A percentile compares a stretch with the other conserved stretches of the same genome.
phyloP scores from a whole-genome alignment of 306 rosid species.

The Spatholobus suberectus region DNA sequence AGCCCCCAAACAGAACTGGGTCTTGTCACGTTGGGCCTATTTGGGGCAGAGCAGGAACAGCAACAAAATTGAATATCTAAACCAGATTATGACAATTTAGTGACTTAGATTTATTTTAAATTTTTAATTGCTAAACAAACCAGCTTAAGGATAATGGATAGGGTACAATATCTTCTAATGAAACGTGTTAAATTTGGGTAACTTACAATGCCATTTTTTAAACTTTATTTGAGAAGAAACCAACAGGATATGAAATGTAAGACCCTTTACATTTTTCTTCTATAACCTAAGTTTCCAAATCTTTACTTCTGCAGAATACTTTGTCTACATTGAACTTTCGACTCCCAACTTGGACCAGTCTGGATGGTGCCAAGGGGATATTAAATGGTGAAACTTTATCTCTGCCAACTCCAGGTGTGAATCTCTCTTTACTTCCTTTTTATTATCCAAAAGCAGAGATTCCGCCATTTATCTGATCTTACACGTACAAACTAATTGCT shows the following conservation, averaged over 20 bases:
- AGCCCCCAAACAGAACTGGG: too few relatives aligned
- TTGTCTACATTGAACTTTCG: slow-evolving; percentile 73
- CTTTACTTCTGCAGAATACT: slow-evolving; percentile 49
- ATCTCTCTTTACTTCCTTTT: slow-evolving; percentile 11
- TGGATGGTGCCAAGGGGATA: slow-evolving; percentile 52
- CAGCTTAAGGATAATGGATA: slow-evolving; percentile 14
- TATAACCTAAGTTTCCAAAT: neutral
- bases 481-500: neutral
- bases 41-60: neutral
- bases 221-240: slow-evolving; percentile 15
- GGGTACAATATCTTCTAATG: neutral
- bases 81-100: neutral
- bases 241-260: neutral
- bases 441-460: neutral
- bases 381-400: slow-evolving; percentile 55
- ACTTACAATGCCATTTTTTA: neutral
- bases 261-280: neutral
- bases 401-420: slow-evolving; percentile 67
- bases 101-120: neutral
- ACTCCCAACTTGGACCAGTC: slow-evolving; percentile 74
- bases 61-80: neutral
- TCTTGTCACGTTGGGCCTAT: too few relatives aligned
- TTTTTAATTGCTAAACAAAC: slow-evolving; percentile 1
- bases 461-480: neutral
- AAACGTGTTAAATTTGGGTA: neutral